Evolutionary conservation across 1,284 basidiomycete species (phyloP), one percentile per base, ranked within the genome.

Genomic region (Erythrobasidium hasegawianum): DNA sequence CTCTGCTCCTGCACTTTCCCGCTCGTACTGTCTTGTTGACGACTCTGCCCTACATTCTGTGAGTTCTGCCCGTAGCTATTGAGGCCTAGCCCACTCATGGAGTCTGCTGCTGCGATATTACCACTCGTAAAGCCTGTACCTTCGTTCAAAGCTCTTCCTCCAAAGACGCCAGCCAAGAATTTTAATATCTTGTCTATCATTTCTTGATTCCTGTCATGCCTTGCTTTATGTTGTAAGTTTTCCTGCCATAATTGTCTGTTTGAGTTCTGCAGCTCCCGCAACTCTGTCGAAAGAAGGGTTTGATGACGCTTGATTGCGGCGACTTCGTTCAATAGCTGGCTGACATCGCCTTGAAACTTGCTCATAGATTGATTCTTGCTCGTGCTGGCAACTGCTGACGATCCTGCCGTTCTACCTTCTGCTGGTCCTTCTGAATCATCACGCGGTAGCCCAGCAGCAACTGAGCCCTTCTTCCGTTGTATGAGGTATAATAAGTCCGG

Each of bases 171-270:
- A 20, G 92, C 93, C 57, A 98, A 80, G 79, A 98, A 97, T 68
- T 91, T 88, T 69, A 98, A 82, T 70, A 98, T 97, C 66, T 90
- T 83, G 75, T 96, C 93, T 75, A 97, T 93, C n/a, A 92, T 97
- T 77, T 97, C 94, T 74, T 96, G 89, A 72, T 96, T 92, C 74
- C 90, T 90, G 74, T 90, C 86, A 74, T 93, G 87, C 66, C 87
- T 83, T 71, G 88, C 85, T 9, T 89, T 80, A 2, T 89, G 85
- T 41, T 86, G 82, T 71, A 93, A 80, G 0, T 91, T 87, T 74
- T 98, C 93, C 74, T 92, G 86, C 94, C 95, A 98, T 3, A 98
- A 79, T 43, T 87, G 81, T 72, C 93, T 86, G 75, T 97, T 97
- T 10, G 87, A 89, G 60, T 83, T 82, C 78, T 95, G 94, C 24